Evolutionary conservation across 140 eudicot species (phyloP), one percentile per base, ranked within the genome.

Genomic region (Ambrosia hybrid): DNA sequence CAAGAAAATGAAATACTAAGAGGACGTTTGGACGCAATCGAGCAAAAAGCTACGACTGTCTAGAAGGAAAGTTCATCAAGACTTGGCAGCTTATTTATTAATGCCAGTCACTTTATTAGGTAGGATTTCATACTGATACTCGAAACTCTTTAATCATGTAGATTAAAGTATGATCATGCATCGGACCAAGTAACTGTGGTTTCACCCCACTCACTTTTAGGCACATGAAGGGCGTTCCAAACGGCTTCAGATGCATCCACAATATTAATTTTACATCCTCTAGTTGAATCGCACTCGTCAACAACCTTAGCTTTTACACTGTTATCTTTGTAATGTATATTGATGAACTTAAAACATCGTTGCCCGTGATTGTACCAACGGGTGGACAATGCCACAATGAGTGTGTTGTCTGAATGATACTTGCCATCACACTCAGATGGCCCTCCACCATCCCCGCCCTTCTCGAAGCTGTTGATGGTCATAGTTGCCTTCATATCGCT

Each of bases 391-490:
- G 91, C 95, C 52, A 88, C 95, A 7, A 85, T 76, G 5, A 71
- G 85, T 0, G 81, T 83, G 77, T 73, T 65, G 39, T 88, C 86
- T 3, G 81, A 70, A 63, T 88, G 91, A 80, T 64, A 88, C 71
- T 85, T 53, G 3, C 67, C 70, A n/a, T 85, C 95, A 52, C 95
- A 88, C 51, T 80, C 89, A 0, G 95, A 78, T 6, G 89, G 95
- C 3, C 78, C 95, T 4, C 91, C 89, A 37, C 91, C 91, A 59
- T 78, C 79, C 87, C 79, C 8, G 8, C 46, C 46, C 46, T 41
- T 41, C 46, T 41, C 46, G 2, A 41, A 41, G 9, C 46, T 41
- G 70, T 89, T 89, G 51, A 86, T 37, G 3, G 93, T 89, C 34
- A 89, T 76, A 11, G 83, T 80, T 0, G 91, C 93, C 49, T 60